A percentile compares a stretch with the other conserved stretches of the same genome.
Conservation (phyloP, 2,329 filamentous ascomycete species). For the Claviceps citrina region DNA sequence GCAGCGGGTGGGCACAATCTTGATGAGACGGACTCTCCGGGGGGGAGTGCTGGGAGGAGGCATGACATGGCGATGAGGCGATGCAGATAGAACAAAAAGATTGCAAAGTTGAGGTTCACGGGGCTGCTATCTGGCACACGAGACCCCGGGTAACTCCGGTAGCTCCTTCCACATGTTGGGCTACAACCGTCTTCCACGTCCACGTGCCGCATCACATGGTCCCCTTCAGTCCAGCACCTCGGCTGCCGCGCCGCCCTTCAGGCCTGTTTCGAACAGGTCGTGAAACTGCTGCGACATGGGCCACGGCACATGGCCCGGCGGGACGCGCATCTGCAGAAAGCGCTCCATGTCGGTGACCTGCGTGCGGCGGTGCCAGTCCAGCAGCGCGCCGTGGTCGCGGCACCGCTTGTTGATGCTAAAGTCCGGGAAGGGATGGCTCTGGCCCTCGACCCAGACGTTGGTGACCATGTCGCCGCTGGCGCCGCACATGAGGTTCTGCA, state of each 20-base stretch:
- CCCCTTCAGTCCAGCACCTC: neutral
- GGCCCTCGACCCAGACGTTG: conserved; percentile 8
- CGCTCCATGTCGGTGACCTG: conserved; percentile 2
- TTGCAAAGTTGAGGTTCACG: no score
- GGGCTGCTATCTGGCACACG: no score
- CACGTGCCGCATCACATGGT: no score
- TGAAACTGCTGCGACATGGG: conserved; percentile 1
- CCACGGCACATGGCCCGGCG: neutral
- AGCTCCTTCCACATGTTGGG: no score
- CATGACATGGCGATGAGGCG: no score
- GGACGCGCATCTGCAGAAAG: conserved; percentile 2
- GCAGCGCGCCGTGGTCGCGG: conserved; percentile 8
- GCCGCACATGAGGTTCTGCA: conserved; percentile 10
- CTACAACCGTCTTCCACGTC: no score
- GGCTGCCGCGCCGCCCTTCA: neutral
- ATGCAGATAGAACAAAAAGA: no score
- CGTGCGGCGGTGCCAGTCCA: conserved; percentile 8
- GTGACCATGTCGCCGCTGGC: conserved; percentile 8
- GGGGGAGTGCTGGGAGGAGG: neutral
- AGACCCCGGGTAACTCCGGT: no score
- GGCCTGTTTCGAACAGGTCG: neutral
- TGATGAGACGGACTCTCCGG: no score
- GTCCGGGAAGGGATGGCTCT: conserved; percentile 7
- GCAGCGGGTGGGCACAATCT: neutral
- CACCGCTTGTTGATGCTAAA: conserved; percentile 10